phyloP scores from a whole-genome alignment of 2,329 filamentous ascomycete genomes.

The Cladosporium colombiae region DNA sequence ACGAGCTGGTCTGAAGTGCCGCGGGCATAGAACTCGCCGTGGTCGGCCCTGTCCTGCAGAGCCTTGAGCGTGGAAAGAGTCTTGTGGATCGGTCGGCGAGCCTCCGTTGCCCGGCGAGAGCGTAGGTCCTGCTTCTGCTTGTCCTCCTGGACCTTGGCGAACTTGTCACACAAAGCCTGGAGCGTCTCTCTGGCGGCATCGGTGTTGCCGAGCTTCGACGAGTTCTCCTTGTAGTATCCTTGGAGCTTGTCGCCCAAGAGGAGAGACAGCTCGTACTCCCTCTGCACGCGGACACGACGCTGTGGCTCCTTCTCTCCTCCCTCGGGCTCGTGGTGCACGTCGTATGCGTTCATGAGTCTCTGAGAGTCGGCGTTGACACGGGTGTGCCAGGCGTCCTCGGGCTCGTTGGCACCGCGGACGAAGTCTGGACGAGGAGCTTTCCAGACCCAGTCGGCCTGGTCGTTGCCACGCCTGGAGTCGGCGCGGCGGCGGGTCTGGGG shows the following conservation, averaged over 20 bases:
- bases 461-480: constrained; percentile 10
- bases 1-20: constrained; percentile 2
- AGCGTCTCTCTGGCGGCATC: constrained; percentile 2
- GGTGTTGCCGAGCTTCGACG: constrained; percentile 10
- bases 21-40: constrained; percentile 9
- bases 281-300: constrained; percentile 6
- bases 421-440: constrained; percentile 7
- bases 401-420: constrained; percentile 6
- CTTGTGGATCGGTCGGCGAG: background rate
- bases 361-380: constrained; percentile 11
- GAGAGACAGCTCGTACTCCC: constrained; percentile 1
- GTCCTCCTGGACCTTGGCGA: constrained; percentile 13
- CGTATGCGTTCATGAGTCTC: constrained; percentile 14
- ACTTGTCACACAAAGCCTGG: constrained; percentile 3
- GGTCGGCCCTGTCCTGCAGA: constrained; percentile 6
- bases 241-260: constrained; percentile 7
- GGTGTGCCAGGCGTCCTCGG: constrained; percentile 6
- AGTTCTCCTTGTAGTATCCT: constrained; percentile 14
- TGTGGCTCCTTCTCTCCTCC: constrained; percentile 15
- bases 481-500: constrained; percentile 13
- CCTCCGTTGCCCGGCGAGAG: background rate
- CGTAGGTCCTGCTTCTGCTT: constrained; percentile 7
- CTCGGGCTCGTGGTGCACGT: constrained; percentile 7
- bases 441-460: constrained; percentile 15
- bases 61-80: constrained; percentile 2